A percentile compares a stretch with the other conserved stretches of the same genome.
These are phyloP conservation scores for Afroboletus lepidellus DNA, from an alignment of 1,284 basidiomycete genomes.

Conservation along the genomic window DNA sequence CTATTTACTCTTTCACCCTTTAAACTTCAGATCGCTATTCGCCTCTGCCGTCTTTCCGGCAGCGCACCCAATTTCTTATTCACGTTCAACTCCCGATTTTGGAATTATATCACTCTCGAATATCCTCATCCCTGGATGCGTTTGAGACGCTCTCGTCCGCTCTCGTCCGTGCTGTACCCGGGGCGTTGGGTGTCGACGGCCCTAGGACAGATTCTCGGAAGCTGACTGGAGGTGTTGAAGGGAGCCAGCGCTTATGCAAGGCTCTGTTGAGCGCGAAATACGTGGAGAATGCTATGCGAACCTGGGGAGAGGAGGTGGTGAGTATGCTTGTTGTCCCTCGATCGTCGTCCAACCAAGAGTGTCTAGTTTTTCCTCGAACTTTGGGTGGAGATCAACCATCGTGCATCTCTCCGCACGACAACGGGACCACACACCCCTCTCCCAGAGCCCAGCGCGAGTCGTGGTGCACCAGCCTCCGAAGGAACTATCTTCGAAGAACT, in stretches of 20 bases:
- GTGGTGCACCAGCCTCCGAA: slow-evolving; percentile 36
- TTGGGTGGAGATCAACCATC: slow-evolving; percentile 72
- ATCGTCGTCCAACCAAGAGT: neutral
- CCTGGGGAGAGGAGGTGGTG: slow-evolving; percentile 87
- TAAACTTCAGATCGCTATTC: slow-evolving; percentile 75
- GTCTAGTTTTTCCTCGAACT: slow-evolving; percentile 85
- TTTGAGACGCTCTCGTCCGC: slow-evolving; percentile 89
- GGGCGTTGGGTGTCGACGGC: slow-evolving; percentile 65
- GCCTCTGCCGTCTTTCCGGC: slow-evolving; percentile 74
- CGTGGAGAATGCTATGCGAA: slow-evolving; percentile 62
- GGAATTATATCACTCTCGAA: slow-evolving; percentile 72
- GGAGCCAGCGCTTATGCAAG: slow-evolving; percentile 78
- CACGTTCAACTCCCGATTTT: slow-evolving; percentile 85
- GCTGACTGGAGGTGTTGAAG: slow-evolving; percentile 77
- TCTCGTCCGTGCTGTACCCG: slow-evolving; percentile 88
- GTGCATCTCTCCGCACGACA: slow-evolving; percentile 51
- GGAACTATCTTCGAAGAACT: slow-evolving; percentile 78
- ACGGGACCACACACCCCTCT: slow-evolving; percentile 49
- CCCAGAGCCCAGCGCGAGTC: slow-evolving; percentile 39
- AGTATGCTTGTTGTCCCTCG: slow-evolving; percentile 26
- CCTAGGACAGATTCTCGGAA: slow-evolving; percentile 56
- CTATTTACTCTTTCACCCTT: slow-evolving; percentile 1
- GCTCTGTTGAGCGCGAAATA: slow-evolving; percentile 78
- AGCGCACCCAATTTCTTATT: slow-evolving; percentile 82
- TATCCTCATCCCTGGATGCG: slow-evolving; percentile 85